Evolutionary conservation across 139 green algal species (phyloP).

Genomic region (Picochlorum sp.): DNA sequence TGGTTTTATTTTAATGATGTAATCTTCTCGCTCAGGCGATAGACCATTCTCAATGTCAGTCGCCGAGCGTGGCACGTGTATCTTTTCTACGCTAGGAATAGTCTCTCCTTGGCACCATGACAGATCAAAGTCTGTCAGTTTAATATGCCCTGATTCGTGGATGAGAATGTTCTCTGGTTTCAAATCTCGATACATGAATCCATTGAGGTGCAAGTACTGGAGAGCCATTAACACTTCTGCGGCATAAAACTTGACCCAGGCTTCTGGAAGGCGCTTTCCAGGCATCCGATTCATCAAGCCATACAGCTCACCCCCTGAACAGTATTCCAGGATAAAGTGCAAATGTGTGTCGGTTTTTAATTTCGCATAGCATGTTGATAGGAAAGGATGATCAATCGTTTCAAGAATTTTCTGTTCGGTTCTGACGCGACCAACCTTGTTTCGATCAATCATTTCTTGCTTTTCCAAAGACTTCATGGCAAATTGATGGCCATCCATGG

Average conservation of each 20-base stretch:
- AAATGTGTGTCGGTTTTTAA: constrained; percentile 88
- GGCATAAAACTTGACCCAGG: constrained; percentile 77
- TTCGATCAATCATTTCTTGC: constrained; percentile 86
- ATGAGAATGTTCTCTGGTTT: constrained; percentile 99
- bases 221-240: constrained; percentile 91
- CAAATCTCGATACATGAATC: constrained; percentile 92
- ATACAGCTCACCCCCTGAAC: constrained; percentile 73
- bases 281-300: constrained; percentile 57
- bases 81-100: constrained; percentile 13
- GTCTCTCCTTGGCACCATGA: constrained; percentile 60
- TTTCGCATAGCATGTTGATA: constrained; percentile 86
- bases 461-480: constrained; percentile 96
- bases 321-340: constrained; percentile 74
- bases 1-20: constrained; percentile 69
- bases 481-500: constrained; percentile 56
- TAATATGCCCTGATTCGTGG: constrained; percentile 75
- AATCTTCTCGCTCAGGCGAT: not conserved
- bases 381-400: constrained; percentile 90
- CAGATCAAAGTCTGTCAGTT: constrained; percentile 98
- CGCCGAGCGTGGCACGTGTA: not conserved
- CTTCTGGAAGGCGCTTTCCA: constrained; percentile 67
- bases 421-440: constrained; percentile 65
- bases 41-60: not conserved
- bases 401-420: constrained; percentile 85
- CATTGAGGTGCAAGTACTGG: constrained; percentile 95